Percentiles rank a stretch among this genome's conserved stretches.
phyloP scores from a whole-genome alignment of 2,329 filamentous ascomycete genomes.

The Alternaria burnsii region DNA sequence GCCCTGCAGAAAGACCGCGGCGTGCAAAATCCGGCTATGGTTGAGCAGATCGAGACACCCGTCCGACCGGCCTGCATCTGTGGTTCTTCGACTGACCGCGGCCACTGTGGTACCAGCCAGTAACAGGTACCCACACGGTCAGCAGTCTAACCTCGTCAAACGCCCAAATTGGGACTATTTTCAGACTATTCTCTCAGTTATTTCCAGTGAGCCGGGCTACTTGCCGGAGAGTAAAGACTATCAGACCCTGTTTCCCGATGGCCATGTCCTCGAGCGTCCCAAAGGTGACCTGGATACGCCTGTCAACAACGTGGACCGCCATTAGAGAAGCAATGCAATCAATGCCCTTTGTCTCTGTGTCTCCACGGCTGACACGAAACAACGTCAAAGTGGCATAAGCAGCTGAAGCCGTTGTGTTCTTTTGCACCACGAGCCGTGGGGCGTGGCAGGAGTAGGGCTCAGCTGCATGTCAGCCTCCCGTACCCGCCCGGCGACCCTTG shows the following conservation, averaged over 20 bases:
- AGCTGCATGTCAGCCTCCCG: slow-evolving; percentile 34
- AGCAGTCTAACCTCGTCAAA: slow-evolving; percentile 6
- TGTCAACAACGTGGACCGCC: background rate
- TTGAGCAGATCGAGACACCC: slow-evolving; percentile 14
- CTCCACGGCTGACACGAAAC: slow-evolving; percentile 17
- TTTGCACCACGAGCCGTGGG: slow-evolving; percentile 19
- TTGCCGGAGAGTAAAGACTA: background rate
- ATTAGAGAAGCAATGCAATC: slow-evolving; percentile 20
- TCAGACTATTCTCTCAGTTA: background rate
- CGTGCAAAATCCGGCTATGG: slow-evolving; percentile 9
- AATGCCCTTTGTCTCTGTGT: background rate
- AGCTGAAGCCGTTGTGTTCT: slow-evolving; percentile 21
- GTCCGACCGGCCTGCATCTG: slow-evolving; percentile 11
- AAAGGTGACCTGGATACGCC: slow-evolving; percentile 10
- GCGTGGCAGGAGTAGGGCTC: slow-evolving; percentile 23
- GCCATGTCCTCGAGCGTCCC: background rate
- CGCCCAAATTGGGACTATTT: background rate
- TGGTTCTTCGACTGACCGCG: slow-evolving; percentile 8
- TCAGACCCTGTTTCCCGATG: background rate
- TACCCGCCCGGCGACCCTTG: slow-evolving; percentile 29
- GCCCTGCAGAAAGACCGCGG: slow-evolving; percentile 9
- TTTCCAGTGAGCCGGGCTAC: slow-evolving; percentile 2
- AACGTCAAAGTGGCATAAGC: slow-evolving; percentile 16
- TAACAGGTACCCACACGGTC: background rate
- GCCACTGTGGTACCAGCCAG: slow-evolving; percentile 10